Conservation (phyloP, 208 protist species). For the Naegleria lovaniensis region DNA sequence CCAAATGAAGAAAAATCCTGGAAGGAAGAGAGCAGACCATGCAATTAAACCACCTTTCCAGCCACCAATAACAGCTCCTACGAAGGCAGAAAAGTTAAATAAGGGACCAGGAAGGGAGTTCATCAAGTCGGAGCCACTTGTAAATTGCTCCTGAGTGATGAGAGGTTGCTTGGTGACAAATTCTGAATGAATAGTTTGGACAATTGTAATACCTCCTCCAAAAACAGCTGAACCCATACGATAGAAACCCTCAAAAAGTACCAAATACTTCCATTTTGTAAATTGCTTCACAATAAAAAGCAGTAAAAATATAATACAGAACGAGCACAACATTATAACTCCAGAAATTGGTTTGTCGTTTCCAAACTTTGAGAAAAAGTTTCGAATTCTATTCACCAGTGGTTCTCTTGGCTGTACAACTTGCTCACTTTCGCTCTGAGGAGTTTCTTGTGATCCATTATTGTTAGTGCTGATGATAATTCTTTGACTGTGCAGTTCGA, state of each 20-base stretch:
- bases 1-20: background rate
- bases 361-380: background rate
- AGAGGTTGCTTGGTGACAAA: background rate
- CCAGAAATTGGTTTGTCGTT: background rate
- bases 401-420: background rate
- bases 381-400: background rate
- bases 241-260: background rate
- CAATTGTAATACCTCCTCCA: background rate
- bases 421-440: background rate
- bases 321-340: background rate
- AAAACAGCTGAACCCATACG: background rate
- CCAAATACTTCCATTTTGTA: background rate
- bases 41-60: background rate
- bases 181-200: background rate
- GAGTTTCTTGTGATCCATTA: background rate
- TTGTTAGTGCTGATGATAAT: background rate
- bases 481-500: background rate
- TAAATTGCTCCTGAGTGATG: background rate
- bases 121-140: background rate
- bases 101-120: background rate
- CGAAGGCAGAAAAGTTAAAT: background rate
- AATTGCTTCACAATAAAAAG: background rate
- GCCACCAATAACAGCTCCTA: background rate
- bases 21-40: background rate
- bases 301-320: background rate